Conservation (phyloP, 2,329 filamentous ascomycete genomes). For the Nemania sp. region DNA sequence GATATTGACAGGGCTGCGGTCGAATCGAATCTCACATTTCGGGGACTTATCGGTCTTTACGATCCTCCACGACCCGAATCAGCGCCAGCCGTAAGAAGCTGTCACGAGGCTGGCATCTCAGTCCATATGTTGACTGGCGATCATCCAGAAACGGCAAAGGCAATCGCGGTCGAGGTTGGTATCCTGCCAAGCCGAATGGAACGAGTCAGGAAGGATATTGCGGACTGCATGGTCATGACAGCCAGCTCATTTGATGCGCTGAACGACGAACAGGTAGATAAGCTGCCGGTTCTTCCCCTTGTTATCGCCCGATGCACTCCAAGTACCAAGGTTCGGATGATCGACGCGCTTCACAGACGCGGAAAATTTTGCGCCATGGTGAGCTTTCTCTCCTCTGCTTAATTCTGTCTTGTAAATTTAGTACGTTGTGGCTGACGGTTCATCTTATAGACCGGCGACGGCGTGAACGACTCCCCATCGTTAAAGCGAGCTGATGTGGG, state of each 20-base stretch:
- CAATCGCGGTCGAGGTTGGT: constrained; percentile 65
- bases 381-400: constrained; percentile 20
- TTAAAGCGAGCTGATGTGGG: constrained; percentile 72
- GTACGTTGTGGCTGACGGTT: neutral
- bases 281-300: constrained; percentile 66
- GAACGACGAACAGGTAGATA: constrained; percentile 66
- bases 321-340: constrained; percentile 74
- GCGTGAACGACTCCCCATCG: constrained; percentile 74
- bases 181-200: constrained; percentile 66
- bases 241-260: constrained; percentile 67
- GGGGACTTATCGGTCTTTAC: constrained; percentile 71
- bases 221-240: constrained; percentile 65
- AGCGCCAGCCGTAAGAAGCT: constrained; percentile 60
- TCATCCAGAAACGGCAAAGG: constrained; percentile 65
- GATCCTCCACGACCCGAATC: constrained; percentile 73
- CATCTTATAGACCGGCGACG: constrained; percentile 63
- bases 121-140: constrained; percentile 73
- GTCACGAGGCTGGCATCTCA: constrained; percentile 65
- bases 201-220: constrained; percentile 55
- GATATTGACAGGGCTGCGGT: constrained; percentile 57
- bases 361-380: constrained; percentile 69
- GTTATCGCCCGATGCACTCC: constrained; percentile 73
- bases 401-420: neutral
- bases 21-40: constrained; percentile 65
- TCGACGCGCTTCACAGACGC: constrained; percentile 70